Percentiles rank a stretch among this genome's conserved stretches.
Evolutionary conservation across 2,329 filamentous ascomycete species (phyloP).

Genomic region (Clonostachys solani): DNA sequence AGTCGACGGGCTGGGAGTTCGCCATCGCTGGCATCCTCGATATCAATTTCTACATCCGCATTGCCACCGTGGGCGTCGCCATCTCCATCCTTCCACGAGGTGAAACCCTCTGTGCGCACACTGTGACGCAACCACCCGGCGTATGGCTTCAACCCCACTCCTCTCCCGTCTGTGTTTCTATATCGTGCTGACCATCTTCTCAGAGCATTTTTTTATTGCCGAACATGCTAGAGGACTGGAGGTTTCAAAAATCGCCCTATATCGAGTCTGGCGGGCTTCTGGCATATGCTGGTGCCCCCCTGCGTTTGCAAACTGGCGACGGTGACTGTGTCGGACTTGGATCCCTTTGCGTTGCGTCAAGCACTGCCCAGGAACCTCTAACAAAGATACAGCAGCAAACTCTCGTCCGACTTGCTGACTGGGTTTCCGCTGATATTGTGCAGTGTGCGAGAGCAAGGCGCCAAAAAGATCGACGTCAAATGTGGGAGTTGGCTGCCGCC

Average conservation of each 20-base stretch:
- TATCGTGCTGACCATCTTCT: neutral
- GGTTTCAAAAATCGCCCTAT: neutral
- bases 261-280: neutral
- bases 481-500: constrained; percentile 25
- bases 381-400: constrained; percentile 17
- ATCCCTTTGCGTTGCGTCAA: neutral
- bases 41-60: constrained; percentile 32
- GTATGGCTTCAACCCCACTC: neutral
- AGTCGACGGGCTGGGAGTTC: constrained; percentile 38
- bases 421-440: constrained; percentile 33
- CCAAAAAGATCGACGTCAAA: constrained; percentile 28
- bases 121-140: neutral
- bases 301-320: neutral
- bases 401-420: constrained; percentile 18
- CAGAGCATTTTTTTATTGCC: neutral
- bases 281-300: neutral
- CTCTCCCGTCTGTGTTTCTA: neutral
- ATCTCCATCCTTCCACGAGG: neutral
- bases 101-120: neutral
- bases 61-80: constrained; percentile 33
- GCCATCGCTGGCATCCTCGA: constrained; percentile 38
- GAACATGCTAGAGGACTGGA: neutral
- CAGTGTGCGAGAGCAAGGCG: constrained; percentile 27
- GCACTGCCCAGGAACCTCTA: constrained; percentile 17
- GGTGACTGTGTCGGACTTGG: neutral